phyloP scores from a whole-genome alignment of 1,284 basidiomycete genomes.

The Mycena citricolor region DNA sequence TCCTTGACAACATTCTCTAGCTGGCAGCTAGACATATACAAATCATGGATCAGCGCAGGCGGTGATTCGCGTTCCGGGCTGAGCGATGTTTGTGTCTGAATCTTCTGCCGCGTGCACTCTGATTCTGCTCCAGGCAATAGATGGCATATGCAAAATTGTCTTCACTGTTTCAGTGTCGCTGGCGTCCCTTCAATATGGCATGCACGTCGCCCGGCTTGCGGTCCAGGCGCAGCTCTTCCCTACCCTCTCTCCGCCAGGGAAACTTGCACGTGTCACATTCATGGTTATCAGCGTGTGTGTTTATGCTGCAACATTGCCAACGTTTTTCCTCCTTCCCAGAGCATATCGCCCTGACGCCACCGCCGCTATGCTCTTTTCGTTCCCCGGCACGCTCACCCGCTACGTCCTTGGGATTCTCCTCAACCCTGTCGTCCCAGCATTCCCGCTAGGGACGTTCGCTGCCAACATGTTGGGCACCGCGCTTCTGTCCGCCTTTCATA shows the following conservation, averaged over 20 bases:
- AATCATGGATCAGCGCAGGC: slow-evolving; percentile 78
- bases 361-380: slow-evolving; percentile 88
- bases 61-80: slow-evolving; percentile 66
- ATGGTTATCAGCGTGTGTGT: slow-evolving; percentile 50
- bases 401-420: slow-evolving; percentile 76
- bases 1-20: slow-evolving; percentile 95
- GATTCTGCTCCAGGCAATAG: slow-evolving; percentile 63
- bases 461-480: slow-evolving; percentile 86
- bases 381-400: slow-evolving; percentile 85
- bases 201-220: slow-evolving; percentile 48
- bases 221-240: slow-evolving; percentile 44
- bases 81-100: slow-evolving; percentile 67
- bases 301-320: slow-evolving; percentile 69
- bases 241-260: slow-evolving; percentile 39
- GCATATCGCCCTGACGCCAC: slow-evolving; percentile 78
- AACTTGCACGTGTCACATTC: slow-evolving; percentile 43
- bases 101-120: slow-evolving; percentile 11
- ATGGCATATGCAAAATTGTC: slow-evolving; percentile 81
- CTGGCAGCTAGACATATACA: slow-evolving; percentile 90
- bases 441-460: slow-evolving; percentile 87
- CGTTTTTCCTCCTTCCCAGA: slow-evolving; percentile 76
- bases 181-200: slow-evolving; percentile 61
- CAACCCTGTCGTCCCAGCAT: slow-evolving; percentile 61
- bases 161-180: slow-evolving; percentile 77
- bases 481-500: slow-evolving; percentile 70